Evolutionary conservation across 1,284 basidiomycete genomes (phyloP), one percentile per base, ranked within the genome.

Genomic region (Fomitopsis palustris): DNA sequence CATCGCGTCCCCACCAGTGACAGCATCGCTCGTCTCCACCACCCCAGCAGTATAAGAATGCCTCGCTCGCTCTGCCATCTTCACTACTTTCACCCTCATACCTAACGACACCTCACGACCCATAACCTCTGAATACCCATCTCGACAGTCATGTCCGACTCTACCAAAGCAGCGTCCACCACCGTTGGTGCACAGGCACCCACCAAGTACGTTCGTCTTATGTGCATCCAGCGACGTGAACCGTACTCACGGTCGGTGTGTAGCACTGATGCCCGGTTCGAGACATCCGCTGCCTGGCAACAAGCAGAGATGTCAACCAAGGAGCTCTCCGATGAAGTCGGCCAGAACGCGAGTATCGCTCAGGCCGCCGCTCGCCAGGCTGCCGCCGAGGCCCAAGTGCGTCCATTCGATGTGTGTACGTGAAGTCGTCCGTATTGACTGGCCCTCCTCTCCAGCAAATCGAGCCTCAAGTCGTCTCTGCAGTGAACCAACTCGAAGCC

Each of bases 231-330:
- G n/a, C 10, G 17, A 29, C 21, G 2, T 27, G 4, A 4, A 4
- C 47, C 9, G 31, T 52, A 52, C 31, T 52, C 2, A 52, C 17
- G 49, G 19, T 37, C 14, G n/a, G n/a, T 38, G 9, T 58, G 29
- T 23, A 72, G 66, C 58, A 66, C 62, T 54, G 66, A 68, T 57
- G 65, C 69, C 25, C 74, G 76, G 61, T 75, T 75, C 60, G 77
- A 81, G 64, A 85, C 82, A 2, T 78, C 80, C 27, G 84, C 81
- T 23, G 81, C 78, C 1, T 70, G 76, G 57, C 80, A 81, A 7
- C 77, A 80, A 57, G 72, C 75, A 1, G 73, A 84, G 59, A 81
- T 83, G 2, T 78, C 80, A 2, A 81, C 72, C 52, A 38, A 68
- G 12, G 41, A 66, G 31, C 70, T 78, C 17, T 78, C 80, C 3